phyloP scores from a whole-genome alignment of 78 protist species.

The Protostelium mycophagum region DNA sequence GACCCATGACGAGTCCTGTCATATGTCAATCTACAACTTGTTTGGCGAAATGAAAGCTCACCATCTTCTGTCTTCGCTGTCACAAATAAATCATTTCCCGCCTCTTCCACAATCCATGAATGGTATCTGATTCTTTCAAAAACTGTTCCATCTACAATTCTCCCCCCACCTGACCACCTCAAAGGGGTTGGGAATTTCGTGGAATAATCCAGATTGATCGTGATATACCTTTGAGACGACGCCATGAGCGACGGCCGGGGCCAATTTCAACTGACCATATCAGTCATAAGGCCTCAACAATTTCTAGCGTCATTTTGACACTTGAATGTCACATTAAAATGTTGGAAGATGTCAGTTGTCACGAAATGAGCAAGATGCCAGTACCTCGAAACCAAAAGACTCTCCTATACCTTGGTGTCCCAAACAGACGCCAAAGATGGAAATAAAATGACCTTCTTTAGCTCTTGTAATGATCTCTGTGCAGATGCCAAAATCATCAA shows the following conservation, averaged over 20 bases:
- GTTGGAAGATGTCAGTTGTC: too few species aligned
- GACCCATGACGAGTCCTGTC: constrained; percentile 51
- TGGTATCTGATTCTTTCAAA: constrained; percentile 66
- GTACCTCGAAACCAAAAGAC: constrained; percentile 24
- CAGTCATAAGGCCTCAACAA: too few species aligned
- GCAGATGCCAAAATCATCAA: constrained; percentile 55
- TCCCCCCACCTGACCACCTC: constrained; percentile 53
- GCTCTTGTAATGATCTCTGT: background rate
- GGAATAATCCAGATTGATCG: constrained; percentile 9
- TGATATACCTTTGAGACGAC: background rate
- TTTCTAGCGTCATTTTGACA: too few species aligned
- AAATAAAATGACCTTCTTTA: background rate
- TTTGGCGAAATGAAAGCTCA: background rate
- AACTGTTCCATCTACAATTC: background rate
- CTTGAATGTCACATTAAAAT: too few species aligned
- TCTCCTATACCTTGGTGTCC: constrained; percentile 67
- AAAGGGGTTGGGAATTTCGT: constrained; percentile 27
- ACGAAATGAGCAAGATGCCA: background rate
- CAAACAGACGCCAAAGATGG: constrained; percentile 77
- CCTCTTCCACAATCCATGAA: constrained; percentile 29
- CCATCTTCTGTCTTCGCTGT: background rate
- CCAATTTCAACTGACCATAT: background rate
- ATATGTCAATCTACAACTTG: background rate
- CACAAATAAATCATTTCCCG: background rate
- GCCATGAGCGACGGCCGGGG: constrained; percentile 3